Conservation (phyloP, 164 flowering plant species). For the Nelumbo lutea region DNA sequence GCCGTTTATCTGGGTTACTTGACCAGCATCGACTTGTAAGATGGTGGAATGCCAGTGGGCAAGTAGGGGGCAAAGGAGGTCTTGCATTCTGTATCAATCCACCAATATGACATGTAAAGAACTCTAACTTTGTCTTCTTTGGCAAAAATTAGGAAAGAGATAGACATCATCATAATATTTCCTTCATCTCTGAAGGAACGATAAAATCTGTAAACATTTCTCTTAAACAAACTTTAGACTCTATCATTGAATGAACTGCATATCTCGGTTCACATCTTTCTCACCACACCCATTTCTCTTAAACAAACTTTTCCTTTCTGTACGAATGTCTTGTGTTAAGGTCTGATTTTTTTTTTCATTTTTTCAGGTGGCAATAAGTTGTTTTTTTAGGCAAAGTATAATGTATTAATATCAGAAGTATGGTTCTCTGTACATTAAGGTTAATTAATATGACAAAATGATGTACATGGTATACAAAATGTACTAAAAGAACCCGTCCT, state of each 20-base stretch:
- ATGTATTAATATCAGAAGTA: too few species aligned
- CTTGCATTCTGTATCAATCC: conserved; percentile 73
- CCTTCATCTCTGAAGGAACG: neutral
- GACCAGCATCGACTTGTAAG: conserved; percentile 86
- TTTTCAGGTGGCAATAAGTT: too few species aligned
- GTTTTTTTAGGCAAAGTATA: too few species aligned
- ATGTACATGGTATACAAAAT: too few species aligned
- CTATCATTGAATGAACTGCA: neutral
- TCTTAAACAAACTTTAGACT: neutral
- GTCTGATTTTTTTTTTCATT: too few species aligned
- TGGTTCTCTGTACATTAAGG: too few species aligned
- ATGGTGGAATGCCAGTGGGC: conserved; percentile 56
- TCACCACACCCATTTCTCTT: neutral
- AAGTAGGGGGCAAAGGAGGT: conserved; percentile 65
- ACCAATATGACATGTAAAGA: conserved; percentile 3
- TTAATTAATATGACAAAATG: too few species aligned
- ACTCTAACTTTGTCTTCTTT: neutral
- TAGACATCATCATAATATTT: neutral
- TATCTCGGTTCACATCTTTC: neutral
- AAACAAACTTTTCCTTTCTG: too few species aligned
- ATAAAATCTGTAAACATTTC: neutral
- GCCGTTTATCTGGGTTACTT: conserved; percentile 70
- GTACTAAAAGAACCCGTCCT: too few species aligned
- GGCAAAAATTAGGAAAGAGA: neutral
- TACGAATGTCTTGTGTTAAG: too few species aligned